These are phyloP conservation scores for Saksenaea oblongispora DNA, from an alignment of 371 early-diverging fungal genomes.

Conservation along the genomic window DNA sequence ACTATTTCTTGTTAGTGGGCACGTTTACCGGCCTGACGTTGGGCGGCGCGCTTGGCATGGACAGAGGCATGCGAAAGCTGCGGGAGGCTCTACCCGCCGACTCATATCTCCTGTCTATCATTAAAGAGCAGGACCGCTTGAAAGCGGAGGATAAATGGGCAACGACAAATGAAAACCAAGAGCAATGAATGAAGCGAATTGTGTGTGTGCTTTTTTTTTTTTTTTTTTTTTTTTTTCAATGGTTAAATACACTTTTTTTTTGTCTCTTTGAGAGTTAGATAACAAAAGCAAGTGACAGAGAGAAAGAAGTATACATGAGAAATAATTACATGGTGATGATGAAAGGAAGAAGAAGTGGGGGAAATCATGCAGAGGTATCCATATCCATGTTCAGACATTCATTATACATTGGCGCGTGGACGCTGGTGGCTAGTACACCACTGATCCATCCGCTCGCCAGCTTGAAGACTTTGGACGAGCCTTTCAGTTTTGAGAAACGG, in stretches of 20 bases:
- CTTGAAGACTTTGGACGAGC: slow-evolving; percentile 48
- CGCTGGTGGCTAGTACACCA: slow-evolving; percentile 27
- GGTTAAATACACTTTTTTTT: background rate
- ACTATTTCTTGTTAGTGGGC: slow-evolving; percentile 27
- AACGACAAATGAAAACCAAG: background rate
- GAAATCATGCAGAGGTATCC: background rate
- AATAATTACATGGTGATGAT: slow-evolving; percentile 4
- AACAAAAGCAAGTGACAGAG: background rate
- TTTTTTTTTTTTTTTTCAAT: background rate
- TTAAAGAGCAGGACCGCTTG: slow-evolving; percentile 30
- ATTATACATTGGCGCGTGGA: background rate
- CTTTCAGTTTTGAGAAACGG: slow-evolving; percentile 36
- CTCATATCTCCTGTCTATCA: slow-evolving; percentile 34
- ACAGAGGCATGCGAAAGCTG: slow-evolving; percentile 43
- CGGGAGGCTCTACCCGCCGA: slow-evolving; percentile 29
- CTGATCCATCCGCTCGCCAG: slow-evolving; percentile 50
- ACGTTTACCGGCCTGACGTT: slow-evolving; percentile 32
- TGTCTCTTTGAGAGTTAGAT: background rate
- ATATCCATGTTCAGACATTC: background rate
- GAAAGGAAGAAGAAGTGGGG: background rate
- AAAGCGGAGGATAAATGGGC: background rate
- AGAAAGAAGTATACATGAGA: background rate
- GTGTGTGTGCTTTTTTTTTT: background rate
- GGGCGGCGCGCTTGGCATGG: slow-evolving; percentile 40
- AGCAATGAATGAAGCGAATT: background rate